Evolutionary conservation across 2,329 filamentous ascomycete species (phyloP), one percentile per base, ranked within the genome.

Genomic region (Lizonia empirigonia): DNA sequence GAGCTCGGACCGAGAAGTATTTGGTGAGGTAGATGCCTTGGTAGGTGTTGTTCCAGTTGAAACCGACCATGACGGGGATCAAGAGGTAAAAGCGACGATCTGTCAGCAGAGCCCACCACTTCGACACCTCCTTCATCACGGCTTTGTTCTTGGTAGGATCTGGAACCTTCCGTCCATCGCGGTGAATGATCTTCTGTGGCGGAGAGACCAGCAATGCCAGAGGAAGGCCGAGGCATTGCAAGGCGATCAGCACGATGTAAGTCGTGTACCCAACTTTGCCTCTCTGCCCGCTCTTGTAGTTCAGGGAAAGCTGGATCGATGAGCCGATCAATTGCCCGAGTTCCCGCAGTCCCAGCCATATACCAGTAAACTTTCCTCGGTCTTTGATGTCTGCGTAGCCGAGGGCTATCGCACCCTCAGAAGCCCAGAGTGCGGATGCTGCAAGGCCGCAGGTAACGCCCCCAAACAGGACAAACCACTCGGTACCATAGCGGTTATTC

Each of bases 341-440:
- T 50, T 82, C 78, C 6, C 79, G 76, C 7, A 82, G 75, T 6
- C 78, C 77, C 4, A 82, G 76, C 80, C 80, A 82, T 27, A 82
- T 81, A 2, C 78, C 78, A 56, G 71, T 74, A 52, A 70, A 76
- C 56, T 73, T 76, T 30, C 78, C 78, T 26, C 78, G 70, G 45
- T 80, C 75, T 40, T 77, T 68, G 20, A 77, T 66, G 18, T 77
- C 76, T 4, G 76, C 76, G 42, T 80, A 80, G 1, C 77, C 77
- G 1, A 78, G 67, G 0, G 66, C 72, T 45, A 76, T 74, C 9
- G 74, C 73, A 19, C 71, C 74, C 58, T 76, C 74, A 23, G 71
- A 68, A 5, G 72, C 73, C 74, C 74, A 76, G 16, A 76, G 62
- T 15, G 73, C 68, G 20, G 73, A 73, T 1, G 74, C 74, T 2